Base-by-base conservation (phyloP, 2,329 filamentous ascomycete species). In the Epichloe coenophiala region DNA sequence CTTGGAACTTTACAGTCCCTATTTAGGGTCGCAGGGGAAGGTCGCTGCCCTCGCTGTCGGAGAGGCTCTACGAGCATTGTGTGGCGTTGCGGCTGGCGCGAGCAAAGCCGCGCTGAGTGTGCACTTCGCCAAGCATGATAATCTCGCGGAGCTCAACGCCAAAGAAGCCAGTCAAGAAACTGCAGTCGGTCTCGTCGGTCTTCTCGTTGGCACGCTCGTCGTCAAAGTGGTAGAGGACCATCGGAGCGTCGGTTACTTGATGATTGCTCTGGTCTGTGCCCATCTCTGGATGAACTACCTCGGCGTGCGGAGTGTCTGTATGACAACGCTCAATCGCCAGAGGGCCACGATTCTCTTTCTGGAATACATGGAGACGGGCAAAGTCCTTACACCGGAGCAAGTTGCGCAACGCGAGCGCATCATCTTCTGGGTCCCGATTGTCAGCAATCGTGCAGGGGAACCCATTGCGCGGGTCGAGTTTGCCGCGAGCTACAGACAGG, bases 161-260 rank as follows among this genome's bases (percentile, higher is more conserved):
- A 83, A 95, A 76, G 91, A 97, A 64, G 89, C 89, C 12, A 94
- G 87, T 57, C 93, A 97, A 69, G 93, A 97, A 68, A 97, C 91
- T 0, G 81, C 95, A 19, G 87, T 98, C 51, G 91, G 88, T 2
- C 73, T 97, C 27, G 55, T 95, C 36, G 93, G 93, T 2, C 89
- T 97, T 78, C 74, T 95, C 48, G 80, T 78, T 13, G 93, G 93
- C 1, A 93, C 84, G 45, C 53, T 95, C 2, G 81, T 95, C 13
- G 86, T 97, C 17, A 84, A 85, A 36, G 72, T 78, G 55, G 80
- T 96, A 21, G 79, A 85, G 48, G 80, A 83, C 46, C 80, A 82
- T 51, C 65, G 73, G 13, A 80, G 83, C 9, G 95, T 93, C 38
- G 90, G 88, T 79, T 71, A 71, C 45, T 73, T 83, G 51, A 80